Evolutionary conservation across 106 monocot species (phyloP).

Genomic region (Triglochin maritima): DNA sequence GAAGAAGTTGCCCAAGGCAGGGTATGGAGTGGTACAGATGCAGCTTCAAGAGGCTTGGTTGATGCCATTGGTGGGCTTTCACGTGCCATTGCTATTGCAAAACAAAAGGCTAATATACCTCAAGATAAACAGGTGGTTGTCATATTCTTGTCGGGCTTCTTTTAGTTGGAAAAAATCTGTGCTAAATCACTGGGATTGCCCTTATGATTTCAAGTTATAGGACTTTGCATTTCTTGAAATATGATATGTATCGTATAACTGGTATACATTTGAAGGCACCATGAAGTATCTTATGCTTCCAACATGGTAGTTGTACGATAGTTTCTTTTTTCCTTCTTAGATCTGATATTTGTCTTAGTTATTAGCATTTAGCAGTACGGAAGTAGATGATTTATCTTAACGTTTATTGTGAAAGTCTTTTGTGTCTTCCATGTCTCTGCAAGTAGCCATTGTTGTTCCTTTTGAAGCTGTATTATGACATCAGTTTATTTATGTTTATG

Average conservation of each 20-base stretch:
- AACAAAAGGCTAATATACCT: constrained; percentile 74
- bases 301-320: too few species aligned
- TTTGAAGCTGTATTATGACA: too few species aligned
- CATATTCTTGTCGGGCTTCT: neutral
- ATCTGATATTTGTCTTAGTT: too few species aligned
- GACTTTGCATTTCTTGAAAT: too few species aligned
- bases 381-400: neutral
- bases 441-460: too few species aligned
- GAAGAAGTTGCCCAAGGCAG: constrained; percentile 89
- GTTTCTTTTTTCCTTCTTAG: too few species aligned
- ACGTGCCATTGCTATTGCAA: constrained; percentile 88
- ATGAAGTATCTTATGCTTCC: too few species aligned
- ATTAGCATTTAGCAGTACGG: too few species aligned
- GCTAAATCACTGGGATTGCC: neutral
- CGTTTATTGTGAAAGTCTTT: neutral
- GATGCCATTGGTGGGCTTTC: constrained; percentile 87
- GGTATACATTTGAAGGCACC: too few species aligned
- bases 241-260: too few species aligned
- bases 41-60: constrained; percentile 63
- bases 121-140: constrained; percentile 45
- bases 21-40: constrained; percentile 87
- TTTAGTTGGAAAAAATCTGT: neutral
- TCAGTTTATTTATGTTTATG: too few species aligned
- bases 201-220: neutral
- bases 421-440: too few species aligned